Conservation (phyloP, 176 grass and related monocot species). For the Musa schizocarpa region DNA sequence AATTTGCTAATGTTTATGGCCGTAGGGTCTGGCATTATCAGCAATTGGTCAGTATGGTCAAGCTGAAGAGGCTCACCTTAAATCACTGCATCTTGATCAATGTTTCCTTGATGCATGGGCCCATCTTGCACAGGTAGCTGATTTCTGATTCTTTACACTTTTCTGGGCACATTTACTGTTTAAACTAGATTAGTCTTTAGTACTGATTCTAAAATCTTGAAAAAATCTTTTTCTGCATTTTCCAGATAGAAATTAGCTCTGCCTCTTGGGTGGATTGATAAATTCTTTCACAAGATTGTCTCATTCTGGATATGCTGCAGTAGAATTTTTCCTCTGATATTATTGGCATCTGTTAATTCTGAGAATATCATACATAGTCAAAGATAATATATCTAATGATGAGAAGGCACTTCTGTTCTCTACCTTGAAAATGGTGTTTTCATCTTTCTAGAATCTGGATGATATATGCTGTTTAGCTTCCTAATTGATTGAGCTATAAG, state of each 20-base stretch:
- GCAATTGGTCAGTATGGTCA: slow-evolving; percentile 63
- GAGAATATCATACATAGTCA: too few species aligned
- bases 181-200: neutral
- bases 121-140: slow-evolving; percentile 86
- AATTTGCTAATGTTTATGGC: slow-evolving; percentile 5
- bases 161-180: neutral
- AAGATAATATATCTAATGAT: too few species aligned
- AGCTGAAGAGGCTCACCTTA: slow-evolving; percentile 86
- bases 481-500: too few species aligned
- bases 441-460: too few species aligned
- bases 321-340: neutral
- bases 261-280: neutral
- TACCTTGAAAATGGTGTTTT: too few species aligned
- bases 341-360: too few species aligned
- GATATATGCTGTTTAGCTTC: too few species aligned
- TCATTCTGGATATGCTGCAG: neutral
- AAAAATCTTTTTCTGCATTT: neutral
- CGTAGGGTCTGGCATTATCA: slow-evolving; percentile 85
- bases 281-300: neutral
- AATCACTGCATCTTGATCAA: slow-evolving; percentile 70
- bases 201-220: neutral
- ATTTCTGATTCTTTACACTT: neutral
- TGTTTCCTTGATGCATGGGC: slow-evolving; percentile 86
- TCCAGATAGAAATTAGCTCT: neutral
- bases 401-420: too few species aligned